Evolutionary conservation across 306 rosid genomes (phyloP).

Genomic region (Pueraria montana): DNA sequence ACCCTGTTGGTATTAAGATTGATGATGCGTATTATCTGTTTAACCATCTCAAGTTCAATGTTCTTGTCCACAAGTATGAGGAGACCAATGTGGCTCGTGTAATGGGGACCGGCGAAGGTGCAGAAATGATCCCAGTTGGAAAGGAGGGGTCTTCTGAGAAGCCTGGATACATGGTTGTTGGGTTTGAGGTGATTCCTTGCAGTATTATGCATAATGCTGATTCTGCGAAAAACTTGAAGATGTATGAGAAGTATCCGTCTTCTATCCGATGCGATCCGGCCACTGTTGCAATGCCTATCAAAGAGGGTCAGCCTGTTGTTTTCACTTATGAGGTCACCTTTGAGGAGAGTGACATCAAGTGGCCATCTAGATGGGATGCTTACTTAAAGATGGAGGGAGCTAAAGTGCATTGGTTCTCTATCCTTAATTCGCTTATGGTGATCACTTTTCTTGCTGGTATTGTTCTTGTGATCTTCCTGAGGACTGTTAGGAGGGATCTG

Average conservation of each 20-base stretch:
- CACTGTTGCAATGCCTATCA: constrained; percentile 68
- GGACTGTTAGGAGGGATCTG: constrained; percentile 81
- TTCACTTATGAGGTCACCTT: constrained; percentile 79
- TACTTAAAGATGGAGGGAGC: constrained; percentile 91
- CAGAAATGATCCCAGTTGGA: constrained; percentile 61
- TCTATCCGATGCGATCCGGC: constrained; percentile 69
- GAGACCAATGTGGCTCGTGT: constrained; percentile 88
- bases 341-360: constrained; percentile 83
- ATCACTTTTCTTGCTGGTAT: constrained; percentile 80
- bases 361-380: constrained; percentile 93
- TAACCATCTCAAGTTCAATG: constrained; percentile 90
- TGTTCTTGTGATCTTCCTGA: constrained; percentile 75
- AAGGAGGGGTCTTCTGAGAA: constrained; percentile 50
- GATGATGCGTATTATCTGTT: constrained; percentile 80
- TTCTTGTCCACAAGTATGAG: constrained; percentile 90
- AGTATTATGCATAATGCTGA: constrained; percentile 59
- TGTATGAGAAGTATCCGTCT: constrained; percentile 59
- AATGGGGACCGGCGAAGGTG: constrained; percentile 83
- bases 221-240: constrained; percentile 57
- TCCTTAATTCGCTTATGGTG: constrained; percentile 81
- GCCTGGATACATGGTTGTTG: constrained; percentile 84
- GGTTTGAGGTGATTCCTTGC: constrained; percentile 87
- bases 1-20: constrained; percentile 86
- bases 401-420: constrained; percentile 86
- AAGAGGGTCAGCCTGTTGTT: constrained; percentile 68